A percentile compares a stretch with the other conserved stretches of the same genome.
Conservation (phyloP, 108 stramenopile species). For the Nitzschia sp. region DNA sequence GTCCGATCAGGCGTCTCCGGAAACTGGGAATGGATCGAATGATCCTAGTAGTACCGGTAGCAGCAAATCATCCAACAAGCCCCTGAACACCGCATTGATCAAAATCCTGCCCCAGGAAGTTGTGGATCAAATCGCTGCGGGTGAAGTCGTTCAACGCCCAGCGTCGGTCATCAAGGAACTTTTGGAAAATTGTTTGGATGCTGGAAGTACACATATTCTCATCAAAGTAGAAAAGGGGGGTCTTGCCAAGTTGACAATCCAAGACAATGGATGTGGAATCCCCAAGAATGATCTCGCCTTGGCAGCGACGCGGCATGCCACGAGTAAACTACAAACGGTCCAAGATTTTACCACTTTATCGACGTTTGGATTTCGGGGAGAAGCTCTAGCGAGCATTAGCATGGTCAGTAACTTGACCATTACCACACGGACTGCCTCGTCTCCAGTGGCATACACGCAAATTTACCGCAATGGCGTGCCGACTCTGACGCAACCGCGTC, state of each 20-base stretch:
- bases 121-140: conserved; percentile 97
- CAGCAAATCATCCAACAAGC: too few species aligned
- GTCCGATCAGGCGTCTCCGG: too few species aligned
- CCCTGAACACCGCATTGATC: too few species aligned
- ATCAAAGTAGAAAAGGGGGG: conserved; percentile 38
- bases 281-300: conserved; percentile 68
- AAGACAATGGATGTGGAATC: conserved; percentile 83
- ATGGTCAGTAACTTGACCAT: conserved; percentile 66
- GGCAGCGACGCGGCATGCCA: conserved; percentile 95
- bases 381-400: conserved; percentile 86
- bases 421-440: conserved; percentile 32
- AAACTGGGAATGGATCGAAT: too few species aligned
- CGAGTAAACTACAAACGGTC: conserved; percentile 84
- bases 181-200: conserved; percentile 96
- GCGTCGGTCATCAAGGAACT: conserved; percentile 95
- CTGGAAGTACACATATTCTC: conserved; percentile 58
- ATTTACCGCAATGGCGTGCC: conserved; percentile 80
- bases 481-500: conserved; percentile 55
- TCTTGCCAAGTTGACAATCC: conserved; percentile 38
- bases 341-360: conserved; percentile 77
- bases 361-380: conserved; percentile 99
- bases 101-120: conserved; percentile 78
- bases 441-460: conserved; percentile 67
- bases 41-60: too few species aligned
- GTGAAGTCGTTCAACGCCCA: conserved; percentile 98